Evolutionary conservation across 2,329 filamentous ascomycete genomes (phyloP), one percentile per base, ranked within the genome.

Genomic region (Stagonosporopsis cucurbitacearum): DNA sequence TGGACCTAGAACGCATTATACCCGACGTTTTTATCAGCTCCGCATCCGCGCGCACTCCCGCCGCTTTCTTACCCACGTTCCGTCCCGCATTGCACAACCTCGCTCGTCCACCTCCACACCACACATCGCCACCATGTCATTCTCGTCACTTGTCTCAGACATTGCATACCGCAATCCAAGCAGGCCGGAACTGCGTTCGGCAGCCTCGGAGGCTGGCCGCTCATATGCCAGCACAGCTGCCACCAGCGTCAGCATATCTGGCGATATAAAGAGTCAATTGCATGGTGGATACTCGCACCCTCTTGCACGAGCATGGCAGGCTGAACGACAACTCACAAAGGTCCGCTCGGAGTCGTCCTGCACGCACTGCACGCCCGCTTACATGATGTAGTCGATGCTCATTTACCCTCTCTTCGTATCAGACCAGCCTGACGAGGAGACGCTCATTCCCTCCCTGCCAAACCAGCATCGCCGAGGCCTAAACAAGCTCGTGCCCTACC

Each of bases 361-460:
- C 33, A 11, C 20, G 33, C 25, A 39, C 45, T 23, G 36, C 23
- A 20, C 49, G 40, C 47, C 25, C 49, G 53, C 67, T 72, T 44
- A 74, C 62, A 56, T 37, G 2, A 40, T 19, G 28, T 69, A 96
- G 92, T 95, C 93, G 33, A 98, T 98, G 95, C 88, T 99, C 70
- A 97, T 99, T 71, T 98, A 96, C 79, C 95, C 95, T 12, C 84
- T 99, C 64, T 99, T 99, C 81, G 86, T 99, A 63, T 96, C 95
- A 69, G 95, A 99, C 77, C 86, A 91, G 71, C 90, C 94, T 32
- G 91, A 98, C 70, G 94, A 98, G 79, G 91, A 97, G 80, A 90
- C 88, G 13, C 83, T 90, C 15, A 96, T 99, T 54, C 89, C 93
- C 46, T 96, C 93, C 19, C 85, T 99, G 4, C 95, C 95, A 1